Evolutionary conservation across 2,329 filamentous ascomycete species (phyloP).

Genomic region (Emmonsiellopsis sp.): DNA sequence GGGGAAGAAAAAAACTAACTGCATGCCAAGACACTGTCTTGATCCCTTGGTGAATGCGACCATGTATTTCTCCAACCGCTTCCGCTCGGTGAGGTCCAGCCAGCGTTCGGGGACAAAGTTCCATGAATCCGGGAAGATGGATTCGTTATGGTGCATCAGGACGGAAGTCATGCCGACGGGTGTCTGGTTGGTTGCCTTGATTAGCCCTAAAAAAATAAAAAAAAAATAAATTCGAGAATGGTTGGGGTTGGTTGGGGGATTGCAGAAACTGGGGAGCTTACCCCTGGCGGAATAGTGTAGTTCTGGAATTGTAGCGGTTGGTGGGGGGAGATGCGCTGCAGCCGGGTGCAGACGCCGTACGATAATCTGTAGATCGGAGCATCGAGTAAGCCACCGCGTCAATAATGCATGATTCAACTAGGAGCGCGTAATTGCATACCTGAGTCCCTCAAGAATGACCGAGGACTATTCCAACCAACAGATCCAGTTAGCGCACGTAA

Average conservation of each 20-base stretch:
- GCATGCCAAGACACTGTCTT: slow-evolving; percentile 15
- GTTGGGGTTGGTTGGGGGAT: background rate
- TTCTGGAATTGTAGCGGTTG: slow-evolving; percentile 8
- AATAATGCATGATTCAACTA: background rate
- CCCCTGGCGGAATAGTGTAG: slow-evolving; percentile 14
- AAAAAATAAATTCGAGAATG: background rate
- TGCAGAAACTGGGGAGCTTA: slow-evolving; percentile 2
- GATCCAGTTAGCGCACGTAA: slow-evolving; percentile 2
- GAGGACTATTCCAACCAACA: slow-evolving; percentile 12
- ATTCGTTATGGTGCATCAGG: slow-evolving; percentile 16
- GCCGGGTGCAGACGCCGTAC: slow-evolving; percentile 13
- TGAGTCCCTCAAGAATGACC: slow-evolving; percentile 2
- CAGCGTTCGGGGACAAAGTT: slow-evolving; percentile 17
- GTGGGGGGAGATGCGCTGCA: slow-evolving; percentile 12
- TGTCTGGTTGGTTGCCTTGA: slow-evolving; percentile 8
- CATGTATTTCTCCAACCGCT: slow-evolving; percentile 15
- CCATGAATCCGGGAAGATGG: slow-evolving; percentile 16
- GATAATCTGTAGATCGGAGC: slow-evolving; percentile 8
- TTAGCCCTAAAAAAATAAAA: background rate
- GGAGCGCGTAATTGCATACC: background rate
- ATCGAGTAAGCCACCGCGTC: background rate
- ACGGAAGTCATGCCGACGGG: slow-evolving; percentile 15
- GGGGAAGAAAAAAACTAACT: slow-evolving; percentile 8
- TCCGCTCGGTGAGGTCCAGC: slow-evolving; percentile 12
- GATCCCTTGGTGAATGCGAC: slow-evolving; percentile 17